Base-by-base conservation (phyloP, 148 eudicot genomes). In the Rhododendron williamsianum region DNA sequence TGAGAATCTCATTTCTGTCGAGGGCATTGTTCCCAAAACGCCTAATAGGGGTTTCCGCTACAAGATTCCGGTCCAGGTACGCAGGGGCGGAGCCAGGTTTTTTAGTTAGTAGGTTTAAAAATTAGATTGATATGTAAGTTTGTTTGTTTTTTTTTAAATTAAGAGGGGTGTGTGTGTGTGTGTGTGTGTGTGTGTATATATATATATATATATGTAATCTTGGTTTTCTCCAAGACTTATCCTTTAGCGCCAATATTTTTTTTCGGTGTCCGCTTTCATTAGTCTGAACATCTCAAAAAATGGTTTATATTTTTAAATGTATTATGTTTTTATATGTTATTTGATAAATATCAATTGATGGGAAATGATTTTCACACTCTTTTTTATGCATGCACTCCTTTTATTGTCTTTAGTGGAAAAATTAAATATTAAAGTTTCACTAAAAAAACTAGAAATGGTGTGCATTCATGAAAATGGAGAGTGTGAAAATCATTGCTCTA, bases 1-100 rank as follows among this genome's bases (percentile, higher is more conserved):
- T 54, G 1, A 54, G 3, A 41, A 80, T 4, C 33, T 85, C 54
- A 90, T 96, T 4, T 45, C 78, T 12, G 89, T 91, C 45, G 94
- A 95, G 86, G 99, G 96, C 46, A 92, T 94, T 69, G 98, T 96
- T 8, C 98, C 98, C 2, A 96, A 92, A 25, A 65, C 89, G 4
- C 87, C 89, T 2, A 87, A 85, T 30, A 90, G 84, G 60, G 87
- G 79, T 2, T 86, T 52, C 36, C 78, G 87, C 78, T 93, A 49
- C 84, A 90, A 56, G 80, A 82, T 95, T 27, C 95, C 98, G 0
- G 94, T 94, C 86, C 98, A 93, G 81, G 71, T 65, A 41, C 45
- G 45, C 45, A 41, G 45, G 45, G 45, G 45, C 1, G 45, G 45
- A 6, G 45, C 45, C 45, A 41, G 45, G 45, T 41, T 41, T 41